phyloP scores from a whole-genome alignment of 2,329 filamentous ascomycete species.

The Phyllosticta citrichinensis region DNA sequence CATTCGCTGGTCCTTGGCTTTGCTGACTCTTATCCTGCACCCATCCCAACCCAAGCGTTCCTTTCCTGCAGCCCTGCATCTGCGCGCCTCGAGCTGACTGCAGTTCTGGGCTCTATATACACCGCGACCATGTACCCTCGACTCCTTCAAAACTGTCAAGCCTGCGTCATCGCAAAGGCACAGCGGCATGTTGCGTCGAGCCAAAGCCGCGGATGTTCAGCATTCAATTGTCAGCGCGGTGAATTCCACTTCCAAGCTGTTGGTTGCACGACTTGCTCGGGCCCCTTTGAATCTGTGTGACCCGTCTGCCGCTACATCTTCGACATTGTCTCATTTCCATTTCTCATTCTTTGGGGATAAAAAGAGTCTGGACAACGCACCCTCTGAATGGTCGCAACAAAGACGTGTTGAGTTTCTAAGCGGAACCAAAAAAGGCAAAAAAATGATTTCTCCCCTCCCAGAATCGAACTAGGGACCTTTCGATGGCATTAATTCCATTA shows the following conservation, averaged over 20 bases:
- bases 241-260: neutral
- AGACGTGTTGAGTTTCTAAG: no score
- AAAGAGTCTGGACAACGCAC: no score
- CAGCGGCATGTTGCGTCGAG: neutral
- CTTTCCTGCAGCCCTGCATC: neutral
- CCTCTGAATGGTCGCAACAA: no score
- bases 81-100: neutral
- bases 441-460: neutral
- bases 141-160: neutral
- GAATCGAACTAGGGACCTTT: constrained; percentile 1
- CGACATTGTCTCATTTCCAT: neutral
- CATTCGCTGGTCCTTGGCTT: neutral
- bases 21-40: neutral
- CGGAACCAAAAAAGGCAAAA: neutral
- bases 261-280: neutral
- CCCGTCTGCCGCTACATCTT: no score
- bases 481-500: neutral
- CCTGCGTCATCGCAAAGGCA: neutral
- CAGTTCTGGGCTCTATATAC: no score
- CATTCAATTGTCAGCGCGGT: neutral
- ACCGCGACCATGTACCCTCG: neutral
- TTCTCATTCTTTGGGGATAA: neutral
- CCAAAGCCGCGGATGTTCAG: neutral
- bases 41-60: neutral
- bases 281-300: no score